Conservation (phyloP, 768 basidiomycete genomes). For the Mycena indigotica region DNA sequence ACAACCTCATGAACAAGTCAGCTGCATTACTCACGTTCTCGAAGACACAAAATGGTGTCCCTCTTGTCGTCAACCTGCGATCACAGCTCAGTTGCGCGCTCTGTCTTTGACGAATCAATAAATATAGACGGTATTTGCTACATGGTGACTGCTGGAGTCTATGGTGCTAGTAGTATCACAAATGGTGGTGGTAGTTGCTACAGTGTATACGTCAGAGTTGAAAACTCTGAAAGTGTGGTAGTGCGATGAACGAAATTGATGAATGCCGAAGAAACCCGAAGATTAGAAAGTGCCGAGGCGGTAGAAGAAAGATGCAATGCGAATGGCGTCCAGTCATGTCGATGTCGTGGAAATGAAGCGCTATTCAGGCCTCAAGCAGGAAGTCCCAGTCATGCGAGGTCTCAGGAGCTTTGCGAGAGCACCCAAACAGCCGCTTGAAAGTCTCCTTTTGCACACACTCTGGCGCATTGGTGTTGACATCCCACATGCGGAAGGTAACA, state of each 20-base stretch:
- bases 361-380: slow-evolving; percentile 65
- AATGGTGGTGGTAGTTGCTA: background rate
- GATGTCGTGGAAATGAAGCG: background rate
- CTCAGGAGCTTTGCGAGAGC: slow-evolving; percentile 56
- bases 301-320: too few species aligned
- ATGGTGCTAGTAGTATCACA: background rate
- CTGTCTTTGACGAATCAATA: slow-evolving; percentile 4
- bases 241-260: background rate
- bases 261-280: background rate
- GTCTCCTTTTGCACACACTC: slow-evolving; percentile 66
- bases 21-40: slow-evolving; percentile 15
- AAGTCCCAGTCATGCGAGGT: slow-evolving; percentile 77
- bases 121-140: background rate
- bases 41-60: slow-evolving; percentile 14
- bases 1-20: background rate
- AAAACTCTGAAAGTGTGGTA: background rate
- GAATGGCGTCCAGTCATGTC: background rate
- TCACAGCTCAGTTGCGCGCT: slow-evolving; percentile 7
- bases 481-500: slow-evolving; percentile 80
- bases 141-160: background rate
- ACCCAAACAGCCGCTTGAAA: slow-evolving; percentile 64
- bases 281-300: background rate
- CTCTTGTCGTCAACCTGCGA: slow-evolving; percentile 15
- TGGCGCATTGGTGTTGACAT: slow-evolving; percentile 63
- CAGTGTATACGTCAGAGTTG: background rate